Conservation (phyloP, 169 alveolate genomes). For the Toxoplasma gondii region DNA sequence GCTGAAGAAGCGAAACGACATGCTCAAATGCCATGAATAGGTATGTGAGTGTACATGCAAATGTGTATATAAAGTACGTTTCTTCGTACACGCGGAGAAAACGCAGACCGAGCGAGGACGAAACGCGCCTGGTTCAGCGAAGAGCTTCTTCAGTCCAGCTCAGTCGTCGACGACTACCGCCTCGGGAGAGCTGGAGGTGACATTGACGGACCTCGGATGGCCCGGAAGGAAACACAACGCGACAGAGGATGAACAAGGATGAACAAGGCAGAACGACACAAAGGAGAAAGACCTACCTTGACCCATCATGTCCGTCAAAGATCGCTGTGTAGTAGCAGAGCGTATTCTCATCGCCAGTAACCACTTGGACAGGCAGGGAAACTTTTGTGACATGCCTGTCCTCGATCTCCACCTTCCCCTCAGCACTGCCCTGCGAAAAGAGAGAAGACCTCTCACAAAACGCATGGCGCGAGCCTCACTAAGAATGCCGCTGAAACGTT, state of each 20-base stretch:
- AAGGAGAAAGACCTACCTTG: slow-evolving; percentile 66
- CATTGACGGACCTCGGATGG: too few species aligned
- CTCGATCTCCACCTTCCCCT: slow-evolving; percentile 71
- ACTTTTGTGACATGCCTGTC: slow-evolving; percentile 79
- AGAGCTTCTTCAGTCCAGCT: too few species aligned
- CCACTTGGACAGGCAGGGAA: slow-evolving; percentile 78
- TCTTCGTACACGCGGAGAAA: too few species aligned
- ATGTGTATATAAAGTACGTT: too few species aligned
- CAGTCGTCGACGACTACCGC: too few species aligned
- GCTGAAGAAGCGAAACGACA: slow-evolving; percentile 43
- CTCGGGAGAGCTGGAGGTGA: too few species aligned
- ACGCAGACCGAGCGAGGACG: too few species aligned
- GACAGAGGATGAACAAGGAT: not conserved
- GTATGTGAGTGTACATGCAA: too few species aligned
- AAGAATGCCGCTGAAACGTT: too few species aligned
- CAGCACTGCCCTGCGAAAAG: slow-evolving; percentile 52
- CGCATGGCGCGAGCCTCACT: not conserved
- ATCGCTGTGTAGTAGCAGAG: slow-evolving; percentile 83
- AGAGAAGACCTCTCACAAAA: not conserved
- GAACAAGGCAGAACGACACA: not conserved
- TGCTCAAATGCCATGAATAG: too few species aligned
- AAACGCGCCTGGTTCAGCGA: too few species aligned
- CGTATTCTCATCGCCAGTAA: slow-evolving; percentile 76
- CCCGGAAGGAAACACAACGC: too few species aligned
- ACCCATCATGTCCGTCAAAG: slow-evolving; percentile 86